phyloP scores from a whole-genome alignment of 768 basidiomycete species.

The Rhizopogon vinicolor region DNA sequence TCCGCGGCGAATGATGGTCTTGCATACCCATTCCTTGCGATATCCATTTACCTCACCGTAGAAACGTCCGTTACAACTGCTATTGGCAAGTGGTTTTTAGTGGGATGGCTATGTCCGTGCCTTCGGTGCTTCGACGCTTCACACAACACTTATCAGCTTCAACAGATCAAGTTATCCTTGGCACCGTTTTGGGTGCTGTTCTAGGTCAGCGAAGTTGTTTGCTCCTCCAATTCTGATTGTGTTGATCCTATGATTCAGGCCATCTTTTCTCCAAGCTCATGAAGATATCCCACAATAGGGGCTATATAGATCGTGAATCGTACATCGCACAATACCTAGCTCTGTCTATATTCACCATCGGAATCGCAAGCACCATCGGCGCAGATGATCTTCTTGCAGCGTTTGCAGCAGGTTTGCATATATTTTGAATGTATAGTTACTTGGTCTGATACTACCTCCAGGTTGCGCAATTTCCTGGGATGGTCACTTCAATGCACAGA shows the following conservation, averaged over 20 bases:
- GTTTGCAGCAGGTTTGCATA: slow-evolving; percentile 68
- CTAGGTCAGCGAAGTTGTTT: slow-evolving; percentile 26
- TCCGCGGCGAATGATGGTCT: slow-evolving; percentile 95
- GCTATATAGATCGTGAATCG: slow-evolving; percentile 75
- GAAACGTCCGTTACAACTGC: slow-evolving; percentile 61
- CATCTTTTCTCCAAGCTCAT: slow-evolving; percentile 67
- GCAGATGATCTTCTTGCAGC: slow-evolving; percentile 87
- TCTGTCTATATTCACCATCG: slow-evolving; percentile 68
- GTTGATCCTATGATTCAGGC: slow-evolving; percentile 33
- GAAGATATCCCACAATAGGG: slow-evolving; percentile 58
- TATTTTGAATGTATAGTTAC: background rate
- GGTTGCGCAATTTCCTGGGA: slow-evolving; percentile 93
- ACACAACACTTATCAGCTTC: slow-evolving; percentile 2
- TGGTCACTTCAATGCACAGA: slow-evolving; percentile 73
- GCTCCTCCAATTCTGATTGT: background rate
- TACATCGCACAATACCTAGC: slow-evolving; percentile 84
- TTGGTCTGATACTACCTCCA: slow-evolving; percentile 25
- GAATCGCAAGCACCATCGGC: slow-evolving; percentile 76
- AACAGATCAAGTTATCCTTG: slow-evolving; percentile 77
- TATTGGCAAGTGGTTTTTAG: slow-evolving; percentile 78
- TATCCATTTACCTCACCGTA: slow-evolving; percentile 81
- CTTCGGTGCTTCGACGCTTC: background rate
- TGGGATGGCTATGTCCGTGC: slow-evolving; percentile 75
- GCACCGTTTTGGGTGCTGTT: slow-evolving; percentile 62
- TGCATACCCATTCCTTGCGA: slow-evolving; percentile 86